Evolutionary conservation across 1,139 yeast genomes (phyloP).

Genomic region (Yamadazyma atlantica): DNA sequence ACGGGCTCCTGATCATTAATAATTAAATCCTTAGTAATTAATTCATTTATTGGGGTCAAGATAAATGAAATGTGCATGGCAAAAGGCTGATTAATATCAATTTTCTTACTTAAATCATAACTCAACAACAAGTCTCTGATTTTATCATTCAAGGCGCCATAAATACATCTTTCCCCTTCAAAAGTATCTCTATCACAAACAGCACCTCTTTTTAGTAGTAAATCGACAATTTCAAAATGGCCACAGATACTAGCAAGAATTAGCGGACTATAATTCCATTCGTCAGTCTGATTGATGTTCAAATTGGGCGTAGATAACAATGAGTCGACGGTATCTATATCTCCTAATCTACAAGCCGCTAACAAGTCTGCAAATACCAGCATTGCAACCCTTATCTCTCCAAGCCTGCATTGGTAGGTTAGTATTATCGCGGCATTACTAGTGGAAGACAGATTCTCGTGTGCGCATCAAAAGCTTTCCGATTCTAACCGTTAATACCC

Average conservation of each 20-base stretch:
- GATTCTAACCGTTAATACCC: not conserved
- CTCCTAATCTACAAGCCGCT: slow-evolving; percentile 69
- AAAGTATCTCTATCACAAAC: slow-evolving; percentile 76
- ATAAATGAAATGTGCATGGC: slow-evolving; percentile 65
- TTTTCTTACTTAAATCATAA: slow-evolving; percentile 67
- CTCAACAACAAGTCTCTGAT: slow-evolving; percentile 59
- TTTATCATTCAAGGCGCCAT: slow-evolving; percentile 71
- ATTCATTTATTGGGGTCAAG: slow-evolving; percentile 27
- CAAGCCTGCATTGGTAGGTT: not conserved
- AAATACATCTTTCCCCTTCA: slow-evolving; percentile 77
- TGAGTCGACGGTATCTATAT: slow-evolving; percentile 60
- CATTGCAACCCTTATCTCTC: slow-evolving; percentile 1
- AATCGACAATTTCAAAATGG: slow-evolving; percentile 58
- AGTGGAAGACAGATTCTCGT: no score
- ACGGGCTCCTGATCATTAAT: slow-evolving; percentile 33
- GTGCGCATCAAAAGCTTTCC: no score
- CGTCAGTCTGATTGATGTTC: slow-evolving; percentile 63
- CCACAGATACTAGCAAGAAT: slow-evolving; percentile 76
- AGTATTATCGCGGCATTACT: no score
- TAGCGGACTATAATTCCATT: slow-evolving; percentile 74
- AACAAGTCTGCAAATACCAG: slow-evolving; percentile 48
- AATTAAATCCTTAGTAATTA: slow-evolving; percentile 10
- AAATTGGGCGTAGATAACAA: slow-evolving; percentile 53
- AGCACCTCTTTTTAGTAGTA: slow-evolving; percentile 64
- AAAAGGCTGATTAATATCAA: slow-evolving; percentile 71